These are phyloP conservation scores for Xanthoconium purpureum DNA, from an alignment of 768 basidiomycete genomes.

Conservation along the genomic window DNA sequence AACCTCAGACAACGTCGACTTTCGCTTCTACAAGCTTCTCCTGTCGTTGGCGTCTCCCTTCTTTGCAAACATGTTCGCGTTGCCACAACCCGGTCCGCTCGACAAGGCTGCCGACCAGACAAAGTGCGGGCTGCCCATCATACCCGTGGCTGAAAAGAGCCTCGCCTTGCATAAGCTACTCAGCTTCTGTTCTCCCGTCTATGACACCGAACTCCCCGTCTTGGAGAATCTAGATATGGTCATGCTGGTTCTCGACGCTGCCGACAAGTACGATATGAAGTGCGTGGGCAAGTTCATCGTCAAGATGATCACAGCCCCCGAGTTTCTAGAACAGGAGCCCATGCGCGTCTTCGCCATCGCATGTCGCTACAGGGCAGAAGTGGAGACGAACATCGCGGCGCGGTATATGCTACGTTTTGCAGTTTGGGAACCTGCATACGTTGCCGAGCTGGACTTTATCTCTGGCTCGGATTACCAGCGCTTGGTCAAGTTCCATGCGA, in stretches of 20 bases:
- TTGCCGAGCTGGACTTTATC: slow-evolving; percentile 37
- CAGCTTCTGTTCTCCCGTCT: slow-evolving; percentile 48
- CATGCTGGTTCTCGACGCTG: slow-evolving; percentile 42
- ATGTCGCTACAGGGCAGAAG: slow-evolving; percentile 35
- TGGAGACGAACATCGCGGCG: slow-evolving; percentile 37
- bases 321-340: slow-evolving; percentile 34
- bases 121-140: slow-evolving; percentile 39
- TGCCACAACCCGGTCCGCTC: slow-evolving; percentile 41
- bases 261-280: slow-evolving; percentile 51
- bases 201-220: slow-evolving; percentile 31
- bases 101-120: slow-evolving; percentile 29
- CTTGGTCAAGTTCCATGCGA: slow-evolving; percentile 35
- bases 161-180: slow-evolving; percentile 41
- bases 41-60: slow-evolving; percentile 56
- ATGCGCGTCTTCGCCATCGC: slow-evolving; percentile 38
- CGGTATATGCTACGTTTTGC: slow-evolving; percentile 36
- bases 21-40: slow-evolving; percentile 53
- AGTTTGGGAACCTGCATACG: slow-evolving; percentile 31
- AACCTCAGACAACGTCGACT: slow-evolving; percentile 50
- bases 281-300: slow-evolving; percentile 37
- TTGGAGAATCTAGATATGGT: slow-evolving; percentile 41
- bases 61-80: slow-evolving; percentile 52
- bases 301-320: slow-evolving; percentile 30
- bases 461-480: slow-evolving; percentile 37
- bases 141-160: slow-evolving; percentile 48